Conservation (phyloP, 73 alveolate genomes). For the Uronychia setigera region DNA sequence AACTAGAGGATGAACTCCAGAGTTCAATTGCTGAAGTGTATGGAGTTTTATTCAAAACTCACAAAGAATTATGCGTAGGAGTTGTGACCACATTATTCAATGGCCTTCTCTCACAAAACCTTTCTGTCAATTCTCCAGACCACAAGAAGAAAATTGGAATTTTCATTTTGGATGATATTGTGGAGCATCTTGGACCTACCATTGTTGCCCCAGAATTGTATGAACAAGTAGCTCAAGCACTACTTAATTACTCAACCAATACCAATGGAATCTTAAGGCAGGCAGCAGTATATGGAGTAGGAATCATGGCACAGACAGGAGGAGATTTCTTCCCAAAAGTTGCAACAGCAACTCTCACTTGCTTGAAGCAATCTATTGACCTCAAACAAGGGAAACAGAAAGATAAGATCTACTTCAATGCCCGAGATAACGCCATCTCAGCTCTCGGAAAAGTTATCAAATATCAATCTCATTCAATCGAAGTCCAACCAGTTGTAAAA, state of each 20-base stretch:
- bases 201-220: conserved; percentile 49
- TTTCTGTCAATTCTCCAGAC: conserved; percentile 18
- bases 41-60: conserved; percentile 89
- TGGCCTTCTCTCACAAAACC: conserved; percentile 41
- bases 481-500: conserved; percentile 29
- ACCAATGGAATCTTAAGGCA: conserved; percentile 23
- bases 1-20: conserved; percentile 81
- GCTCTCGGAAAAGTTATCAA: conserved; percentile 56
- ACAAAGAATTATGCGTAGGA: conserved; percentile 50
- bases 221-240: not conserved
- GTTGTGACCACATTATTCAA: conserved; percentile 30
- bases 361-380: conserved; percentile 9
- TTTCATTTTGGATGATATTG: conserved; percentile 95
- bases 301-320: conserved; percentile 20
- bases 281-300: conserved; percentile 55
- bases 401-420: conserved; percentile 12
- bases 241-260: conserved; percentile 21
- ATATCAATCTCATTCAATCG: conserved; percentile 28
- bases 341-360: not conserved
- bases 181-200: conserved; percentile 93
- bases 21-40: conserved; percentile 79
- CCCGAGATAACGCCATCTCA: conserved; percentile 52
- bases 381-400: conserved; percentile 49
- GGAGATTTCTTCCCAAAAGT: conserved; percentile 7
- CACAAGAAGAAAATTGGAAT: conserved; percentile 86